phyloP scores from a whole-genome alignment of 352 stramenopile species.

The Phytophthora citricola region DNA sequence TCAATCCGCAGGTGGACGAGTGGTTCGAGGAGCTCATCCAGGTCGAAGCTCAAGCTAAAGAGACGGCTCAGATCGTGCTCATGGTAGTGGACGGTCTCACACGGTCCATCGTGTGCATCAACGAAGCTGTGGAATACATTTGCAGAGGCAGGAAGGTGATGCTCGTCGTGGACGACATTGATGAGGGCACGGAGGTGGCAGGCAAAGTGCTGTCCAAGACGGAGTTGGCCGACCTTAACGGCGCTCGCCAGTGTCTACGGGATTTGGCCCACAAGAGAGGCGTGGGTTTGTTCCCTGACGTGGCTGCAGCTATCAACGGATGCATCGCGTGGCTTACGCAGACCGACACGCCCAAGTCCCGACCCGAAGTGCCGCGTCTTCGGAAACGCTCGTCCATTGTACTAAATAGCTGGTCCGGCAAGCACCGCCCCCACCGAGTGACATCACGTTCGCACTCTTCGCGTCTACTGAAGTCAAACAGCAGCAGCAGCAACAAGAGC shows the following conservation, averaged over 20 bases:
- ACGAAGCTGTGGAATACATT: conserved; percentile 91
- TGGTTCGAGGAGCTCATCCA: conserved; percentile 89
- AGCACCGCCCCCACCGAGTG: conserved; percentile 53
- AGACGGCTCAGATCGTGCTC: conserved; percentile 82
- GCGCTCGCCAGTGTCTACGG: conserved; percentile 78
- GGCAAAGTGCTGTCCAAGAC: conserved; percentile 53
- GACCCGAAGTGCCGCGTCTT: conserved; percentile 55
- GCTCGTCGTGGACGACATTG: conserved; percentile 85
- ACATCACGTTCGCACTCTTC: conserved; percentile 75
- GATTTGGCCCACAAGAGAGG: conserved; percentile 59
- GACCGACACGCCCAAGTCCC: conserved; percentile 50
- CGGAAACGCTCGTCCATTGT: conserved; percentile 84
- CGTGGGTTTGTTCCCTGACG: conserved; percentile 62
- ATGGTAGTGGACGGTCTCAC: conserved; percentile 88
- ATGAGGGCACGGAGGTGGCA: conserved; percentile 54
- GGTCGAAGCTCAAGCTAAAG: conserved; percentile 83
- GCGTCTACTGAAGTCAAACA: conserved; percentile 50
- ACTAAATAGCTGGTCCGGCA: conserved; percentile 69
- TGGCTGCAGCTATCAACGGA: conserved; percentile 50
- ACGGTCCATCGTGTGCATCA: conserved; percentile 86
- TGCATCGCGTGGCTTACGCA: conserved; percentile 63
- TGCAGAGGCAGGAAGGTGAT: conserved; percentile 73
- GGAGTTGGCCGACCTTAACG: conserved; percentile 86
- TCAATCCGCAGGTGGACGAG: conserved; percentile 91
- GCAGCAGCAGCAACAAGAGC: conserved; percentile 42